Percentiles rank a stretch among this genome's conserved stretches.
Evolutionary conservation across 352 stramenopile species (phyloP).

Genomic region (Saprolegnia diclina): DNA sequence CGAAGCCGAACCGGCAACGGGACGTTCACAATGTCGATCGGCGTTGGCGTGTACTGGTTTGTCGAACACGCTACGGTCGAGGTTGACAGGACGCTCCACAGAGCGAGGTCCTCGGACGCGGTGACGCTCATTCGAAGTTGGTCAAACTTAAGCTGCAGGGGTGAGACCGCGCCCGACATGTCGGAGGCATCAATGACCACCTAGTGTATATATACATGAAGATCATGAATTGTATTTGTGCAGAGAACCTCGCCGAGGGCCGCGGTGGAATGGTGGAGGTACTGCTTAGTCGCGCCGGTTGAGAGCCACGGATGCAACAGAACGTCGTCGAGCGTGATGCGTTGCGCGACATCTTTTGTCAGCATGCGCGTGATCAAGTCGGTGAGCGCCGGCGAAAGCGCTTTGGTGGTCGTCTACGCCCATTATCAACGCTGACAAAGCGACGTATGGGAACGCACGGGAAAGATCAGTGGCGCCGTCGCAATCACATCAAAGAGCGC

Average conservation of each 20-base stretch:
- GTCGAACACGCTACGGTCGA: not conserved
- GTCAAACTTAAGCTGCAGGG: slow-evolving; percentile 36
- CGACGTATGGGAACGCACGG: slow-evolving; percentile 29
- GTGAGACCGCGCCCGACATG: slow-evolving; percentile 45
- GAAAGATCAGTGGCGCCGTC: slow-evolving; percentile 46
- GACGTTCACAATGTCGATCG: slow-evolving; percentile 34
- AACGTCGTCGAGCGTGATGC: slow-evolving; percentile 60
- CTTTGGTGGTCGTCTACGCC: slow-evolving; percentile 32
- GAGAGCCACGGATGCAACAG: slow-evolving; percentile 62
- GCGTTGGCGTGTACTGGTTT: slow-evolving; percentile 34
- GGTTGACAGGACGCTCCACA: not conserved
- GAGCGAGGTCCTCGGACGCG: not conserved
- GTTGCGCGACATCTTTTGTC: slow-evolving; percentile 65
- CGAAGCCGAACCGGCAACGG: slow-evolving; percentile 38
- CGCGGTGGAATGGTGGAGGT: not conserved
- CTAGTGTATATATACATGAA: too few relatives aligned
- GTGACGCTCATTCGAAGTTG: not conserved
- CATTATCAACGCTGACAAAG: not conserved
- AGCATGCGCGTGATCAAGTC: slow-evolving; percentile 68
- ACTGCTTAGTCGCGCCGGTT: slow-evolving; percentile 31
- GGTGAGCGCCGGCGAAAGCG: slow-evolving; percentile 42
- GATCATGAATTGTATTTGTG: too few relatives aligned
- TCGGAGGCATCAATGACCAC: slow-evolving; percentile 45
- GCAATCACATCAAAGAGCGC: slow-evolving; percentile 89
- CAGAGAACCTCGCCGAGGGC: not conserved